phyloP scores from a whole-genome alignment of 73 alveolate genomes.

The Symbiodinium pilosum region DNA sequence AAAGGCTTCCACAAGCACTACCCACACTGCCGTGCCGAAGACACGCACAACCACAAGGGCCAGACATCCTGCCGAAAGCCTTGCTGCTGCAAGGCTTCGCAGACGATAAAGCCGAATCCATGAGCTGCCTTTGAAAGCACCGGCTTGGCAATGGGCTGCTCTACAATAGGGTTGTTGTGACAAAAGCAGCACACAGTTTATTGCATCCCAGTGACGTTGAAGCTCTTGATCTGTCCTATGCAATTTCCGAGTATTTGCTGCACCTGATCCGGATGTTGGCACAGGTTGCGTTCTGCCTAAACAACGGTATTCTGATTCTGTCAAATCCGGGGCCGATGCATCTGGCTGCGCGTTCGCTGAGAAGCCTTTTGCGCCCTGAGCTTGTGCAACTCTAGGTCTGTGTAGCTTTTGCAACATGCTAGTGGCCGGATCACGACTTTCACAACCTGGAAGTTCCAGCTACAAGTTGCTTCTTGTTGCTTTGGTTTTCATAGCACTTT shows the following conservation, averaged over 20 bases:
- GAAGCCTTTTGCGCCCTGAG: not conserved
- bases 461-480: not conserved
- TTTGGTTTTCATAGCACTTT: too few relatives aligned
- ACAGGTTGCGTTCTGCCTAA: too few relatives aligned
- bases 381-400: too few relatives aligned
- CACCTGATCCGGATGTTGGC: too few relatives aligned
- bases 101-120: conserved; percentile 4
- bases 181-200: not conserved
- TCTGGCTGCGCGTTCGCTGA: not conserved
- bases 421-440: not conserved
- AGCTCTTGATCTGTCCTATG: not conserved
- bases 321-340: not conserved
- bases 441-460: not conserved
- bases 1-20: too few relatives aligned
- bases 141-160: too few relatives aligned
- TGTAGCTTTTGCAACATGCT: too few relatives aligned
- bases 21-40: too few relatives aligned
- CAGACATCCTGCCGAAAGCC: not conserved
- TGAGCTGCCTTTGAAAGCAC: not conserved
- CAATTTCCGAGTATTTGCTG: not conserved
- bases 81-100: conserved; percentile 13
- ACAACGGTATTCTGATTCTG: not conserved
- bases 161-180: too few relatives aligned
- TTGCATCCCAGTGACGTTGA: not conserved
- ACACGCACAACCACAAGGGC: too few relatives aligned